Percentiles rank a stretch among this genome's conserved stretches.
Conservation (phyloP, 352 stramenopile genomes). For the Pythium monospermum region DNA sequence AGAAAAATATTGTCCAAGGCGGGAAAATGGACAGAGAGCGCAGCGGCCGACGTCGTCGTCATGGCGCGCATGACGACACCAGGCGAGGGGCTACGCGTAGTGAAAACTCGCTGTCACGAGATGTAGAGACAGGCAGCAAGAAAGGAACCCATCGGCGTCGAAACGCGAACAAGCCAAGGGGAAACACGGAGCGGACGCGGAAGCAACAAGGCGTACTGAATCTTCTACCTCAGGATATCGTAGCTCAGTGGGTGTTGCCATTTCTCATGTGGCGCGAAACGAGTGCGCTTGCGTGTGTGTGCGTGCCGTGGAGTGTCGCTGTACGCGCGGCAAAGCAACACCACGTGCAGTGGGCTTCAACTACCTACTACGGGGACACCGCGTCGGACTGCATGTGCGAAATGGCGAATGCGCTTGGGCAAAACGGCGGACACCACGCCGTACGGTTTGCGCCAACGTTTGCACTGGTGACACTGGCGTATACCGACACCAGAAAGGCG, state of each 20-base stretch:
- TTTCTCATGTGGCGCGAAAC: conserved; percentile 50
- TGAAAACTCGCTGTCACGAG: no score
- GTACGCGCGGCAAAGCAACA: conserved; percentile 19
- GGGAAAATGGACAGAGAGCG: no score
- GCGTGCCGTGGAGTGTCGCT: conserved; percentile 19
- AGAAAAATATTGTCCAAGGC: no score
- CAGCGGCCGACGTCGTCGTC: no score
- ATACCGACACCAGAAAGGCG: conserved; percentile 16
- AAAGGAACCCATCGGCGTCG: neutral
- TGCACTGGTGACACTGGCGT: conserved; percentile 30
- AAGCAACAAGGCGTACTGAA: neutral
- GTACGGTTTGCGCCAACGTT: conserved; percentile 40
- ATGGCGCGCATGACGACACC: neutral
- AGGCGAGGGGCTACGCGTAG: no score
- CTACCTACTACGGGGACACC: conserved; percentile 21
- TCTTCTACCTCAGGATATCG: conserved; percentile 36
- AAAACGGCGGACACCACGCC: conserved; percentile 26
- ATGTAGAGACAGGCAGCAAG: neutral
- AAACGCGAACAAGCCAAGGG: neutral
- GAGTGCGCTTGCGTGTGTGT: conserved; percentile 28
- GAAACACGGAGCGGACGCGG: neutral
- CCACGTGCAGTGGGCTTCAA: conserved; percentile 35
- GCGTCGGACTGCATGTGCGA: conserved; percentile 22
- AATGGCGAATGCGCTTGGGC: conserved; percentile 18
- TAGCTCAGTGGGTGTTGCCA: conserved; percentile 31